Conservation (phyloP, 768 basidiomycete species). For the Phlebiopsis flavidoalba region DNA sequence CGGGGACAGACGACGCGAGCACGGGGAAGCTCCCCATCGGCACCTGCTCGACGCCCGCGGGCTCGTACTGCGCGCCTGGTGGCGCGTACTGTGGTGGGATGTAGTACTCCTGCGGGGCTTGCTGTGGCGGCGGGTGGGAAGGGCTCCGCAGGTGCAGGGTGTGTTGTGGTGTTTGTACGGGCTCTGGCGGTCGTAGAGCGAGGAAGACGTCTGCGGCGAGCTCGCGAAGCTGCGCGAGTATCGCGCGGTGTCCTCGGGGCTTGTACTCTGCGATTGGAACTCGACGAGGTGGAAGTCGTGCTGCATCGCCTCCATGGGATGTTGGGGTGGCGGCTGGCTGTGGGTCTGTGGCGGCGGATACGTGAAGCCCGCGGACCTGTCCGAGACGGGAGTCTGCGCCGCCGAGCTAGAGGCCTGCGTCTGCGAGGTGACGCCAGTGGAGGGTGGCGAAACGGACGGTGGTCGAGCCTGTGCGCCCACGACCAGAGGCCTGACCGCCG, state of each 20-base stretch:
- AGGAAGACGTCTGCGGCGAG: constrained; percentile 15
- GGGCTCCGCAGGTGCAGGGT: not conserved
- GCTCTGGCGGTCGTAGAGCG: constrained; percentile 11
- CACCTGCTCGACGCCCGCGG: constrained; percentile 7
- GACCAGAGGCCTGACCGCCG: constrained; percentile 18
- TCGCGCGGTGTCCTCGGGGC: constrained; percentile 11
- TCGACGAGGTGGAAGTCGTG: constrained; percentile 11
- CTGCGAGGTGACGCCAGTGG: not conserved
- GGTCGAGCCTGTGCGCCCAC: constrained; percentile 7
- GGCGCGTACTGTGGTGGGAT: constrained; percentile 7
- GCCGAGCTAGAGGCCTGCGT: not conserved
- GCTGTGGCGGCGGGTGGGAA: constrained; percentile 6
- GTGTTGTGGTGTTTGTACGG: constrained; percentile 7
- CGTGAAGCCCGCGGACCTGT: not conserved
- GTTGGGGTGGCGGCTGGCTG: not conserved
- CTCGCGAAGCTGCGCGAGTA: constrained; percentile 15
- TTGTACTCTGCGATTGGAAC: not conserved
- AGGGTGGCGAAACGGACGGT: not conserved
- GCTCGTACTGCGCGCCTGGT: constrained; percentile 9
- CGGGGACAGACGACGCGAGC: constrained; percentile 2
- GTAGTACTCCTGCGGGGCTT: constrained; percentile 17
- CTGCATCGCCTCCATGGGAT: constrained; percentile 5
- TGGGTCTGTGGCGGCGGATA: constrained; percentile 12
- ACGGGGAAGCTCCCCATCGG: not conserved
- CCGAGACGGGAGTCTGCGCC: constrained; percentile 4